phyloP scores from a whole-genome alignment of 208 protist species.

The Leptomonas pyrrhocoris region DNA sequence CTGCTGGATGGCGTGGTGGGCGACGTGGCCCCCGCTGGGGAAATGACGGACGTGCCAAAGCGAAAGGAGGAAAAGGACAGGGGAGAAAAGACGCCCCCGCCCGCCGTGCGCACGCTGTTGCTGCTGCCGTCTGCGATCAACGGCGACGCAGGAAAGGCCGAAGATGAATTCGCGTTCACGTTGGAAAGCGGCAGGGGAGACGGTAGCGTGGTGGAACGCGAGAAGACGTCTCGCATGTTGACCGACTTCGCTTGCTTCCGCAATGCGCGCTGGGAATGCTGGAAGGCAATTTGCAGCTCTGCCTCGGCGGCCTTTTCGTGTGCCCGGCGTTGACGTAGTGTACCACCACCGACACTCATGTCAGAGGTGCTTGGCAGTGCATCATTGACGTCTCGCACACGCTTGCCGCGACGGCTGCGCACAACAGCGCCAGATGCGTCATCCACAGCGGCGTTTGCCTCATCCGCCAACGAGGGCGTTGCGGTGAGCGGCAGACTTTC shows the following conservation, averaged over 20 bases:
- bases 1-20: slow-evolving; percentile 40
- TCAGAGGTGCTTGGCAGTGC: not conserved
- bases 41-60: slow-evolving; percentile 13
- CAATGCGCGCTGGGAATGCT: slow-evolving; percentile 68
- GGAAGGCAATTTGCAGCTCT: slow-evolving; percentile 47
- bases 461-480: not conserved
- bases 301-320: slow-evolving; percentile 36
- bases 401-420: slow-evolving; percentile 5
- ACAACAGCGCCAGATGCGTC: not conserved
- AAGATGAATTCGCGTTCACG: not conserved
- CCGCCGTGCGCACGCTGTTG: not conserved
- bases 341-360: not conserved
- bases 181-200: not conserved
- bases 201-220: slow-evolving; percentile 17
- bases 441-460: not conserved
- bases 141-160: not conserved
- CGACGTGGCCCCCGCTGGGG: slow-evolving; percentile 13
- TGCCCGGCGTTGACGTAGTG: slow-evolving; percentile 13
- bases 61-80: slow-evolving; percentile 9
- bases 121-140: not conserved
- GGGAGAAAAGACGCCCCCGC: not conserved
- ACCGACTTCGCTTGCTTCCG: slow-evolving; percentile 65
- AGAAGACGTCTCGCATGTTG: slow-evolving; percentile 71
- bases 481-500: slow-evolving; percentile 15
- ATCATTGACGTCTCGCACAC: not conserved